Evolutionary conservation across 1,139 yeast genomes (phyloP), one percentile per base, ranked within the genome.

Genomic region (Trichomonascaceae sp.): DNA sequence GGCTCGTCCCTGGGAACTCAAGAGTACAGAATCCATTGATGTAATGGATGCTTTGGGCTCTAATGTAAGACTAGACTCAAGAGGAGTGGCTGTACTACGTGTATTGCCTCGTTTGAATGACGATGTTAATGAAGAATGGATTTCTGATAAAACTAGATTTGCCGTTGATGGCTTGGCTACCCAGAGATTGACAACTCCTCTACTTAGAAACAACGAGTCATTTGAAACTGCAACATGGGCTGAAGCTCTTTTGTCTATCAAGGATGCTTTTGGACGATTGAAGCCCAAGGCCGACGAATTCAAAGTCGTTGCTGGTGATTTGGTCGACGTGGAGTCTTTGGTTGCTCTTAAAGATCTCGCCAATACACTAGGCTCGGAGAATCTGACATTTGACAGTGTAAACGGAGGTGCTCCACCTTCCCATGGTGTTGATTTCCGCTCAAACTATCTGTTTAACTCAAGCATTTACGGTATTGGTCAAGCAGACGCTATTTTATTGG

Each of bases 1-100:
- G 70, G 95, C 96, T 18, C 83, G 96, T 72, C 96, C 96, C 46
- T 88, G 96, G 96, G 96, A 88, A 73, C 80, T 88, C 69, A 88
- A 87, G 77, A 83, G 88, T 77, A 87, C 95, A 52, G 96, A 88
- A 72, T 80, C 93, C 53, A 82, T 88, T 65, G 96, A 88, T 72
- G 95, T 88, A 30, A 74, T 84, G 75, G 96, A 88, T 70, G 96
- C 85, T 36, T 70, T 88, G 52, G 96, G 96, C 45, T 84, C 93
- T 53, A 86, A 84, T 67, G 80, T 88, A 60, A 80, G 96, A 70
- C 88, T 88, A 55, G 96, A 88, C 71, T 82, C 93, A 52, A 81
- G 95, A 72, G 96, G 96, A 66, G 80, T 84, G 64, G 95, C 87
- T 70, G 95, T 88, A 51, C 84, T 88, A 89, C 81, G 96, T 71